Base-by-base conservation (phyloP, 805 yeast genomes). In the Metschnikowia koreensis region DNA sequence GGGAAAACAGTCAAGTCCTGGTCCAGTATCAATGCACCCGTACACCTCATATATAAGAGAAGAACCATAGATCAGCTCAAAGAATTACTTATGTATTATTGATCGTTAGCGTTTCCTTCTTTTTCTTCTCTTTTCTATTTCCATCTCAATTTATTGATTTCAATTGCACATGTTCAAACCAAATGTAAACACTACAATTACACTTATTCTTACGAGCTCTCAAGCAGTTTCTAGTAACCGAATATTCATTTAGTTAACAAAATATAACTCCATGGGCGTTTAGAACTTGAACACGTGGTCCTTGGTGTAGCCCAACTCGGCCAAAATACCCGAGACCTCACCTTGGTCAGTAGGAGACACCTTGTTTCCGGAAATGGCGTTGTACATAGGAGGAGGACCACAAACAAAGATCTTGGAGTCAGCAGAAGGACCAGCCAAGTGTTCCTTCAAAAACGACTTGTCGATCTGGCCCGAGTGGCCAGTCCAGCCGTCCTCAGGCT, bases 371-470 rank as follows among this genome's bases (percentile, higher is more conserved):
- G 97, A 89, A 60, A 91, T 65, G 52, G 96, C 91, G 50, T 86
- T 79, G 84, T 89, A 89, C 68, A 94, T 79, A 40, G 88, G 87
- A 65, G 97, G 96, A 54, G 99, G 99, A 51, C 99, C 99, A 73
- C 99, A 94, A 51, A 93, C 87, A 62, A 88, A 93, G 52, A 92
- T 81, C 70, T 85, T 81, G 51, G 64, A 55, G 52, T 82, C 87
- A 46, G 73, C 77, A 17, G 79, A 64, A 36, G 97, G 86, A 58
- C 79, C 76, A 52, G 93, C 84, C 58, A 89, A 71, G 68, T 81
- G 72, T 54, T 75, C 67, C 58, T 75, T 66, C 67, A 93, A 75
- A 71, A 77, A 84, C 8, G 88, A 96, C 74, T 86, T 84, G 68
- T 87, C 71, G 66, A 94, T 87, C 80, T 69, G 87, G 48, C 99